Evolutionary conservation across 495 filamentous ascomycete species (phyloP).

Genomic region (Cercophora newfieldiana): DNA sequence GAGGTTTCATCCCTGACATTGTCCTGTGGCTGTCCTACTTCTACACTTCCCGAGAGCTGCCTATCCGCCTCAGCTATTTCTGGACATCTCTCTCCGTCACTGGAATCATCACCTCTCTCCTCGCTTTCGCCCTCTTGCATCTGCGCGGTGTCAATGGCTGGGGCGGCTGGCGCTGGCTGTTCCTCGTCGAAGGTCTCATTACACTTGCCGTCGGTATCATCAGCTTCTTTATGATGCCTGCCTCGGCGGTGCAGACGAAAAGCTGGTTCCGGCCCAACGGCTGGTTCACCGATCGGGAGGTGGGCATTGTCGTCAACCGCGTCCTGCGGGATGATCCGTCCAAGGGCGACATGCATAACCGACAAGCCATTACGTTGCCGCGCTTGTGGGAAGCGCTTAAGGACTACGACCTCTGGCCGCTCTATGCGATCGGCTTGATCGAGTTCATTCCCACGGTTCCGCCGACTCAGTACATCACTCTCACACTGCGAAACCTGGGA

Average conservation of each 20-base stretch:
- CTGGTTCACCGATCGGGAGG: slow-evolving; percentile 57
- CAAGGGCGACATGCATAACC: slow-evolving; percentile 59
- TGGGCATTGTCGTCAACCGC: slow-evolving; percentile 53
- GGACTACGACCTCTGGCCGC: slow-evolving; percentile 74
- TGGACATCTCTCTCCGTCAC: slow-evolving; percentile 56
- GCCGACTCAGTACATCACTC: slow-evolving; percentile 61
- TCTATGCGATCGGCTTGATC: slow-evolving; percentile 64
- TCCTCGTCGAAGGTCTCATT: slow-evolving; percentile 53
- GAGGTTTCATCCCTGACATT: slow-evolving; percentile 59
- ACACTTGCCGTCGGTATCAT: slow-evolving; percentile 52
- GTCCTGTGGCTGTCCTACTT: slow-evolving; percentile 71
- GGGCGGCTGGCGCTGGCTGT: slow-evolving; percentile 64
- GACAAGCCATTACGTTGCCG: slow-evolving; percentile 61
- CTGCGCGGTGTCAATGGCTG: slow-evolving; percentile 54
- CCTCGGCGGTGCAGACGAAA: slow-evolving; percentile 55
- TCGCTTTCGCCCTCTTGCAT: slow-evolving; percentile 53
- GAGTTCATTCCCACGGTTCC: slow-evolving; percentile 60
- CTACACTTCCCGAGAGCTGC: slow-evolving; percentile 66
- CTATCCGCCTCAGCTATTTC: slow-evolving; percentile 60
- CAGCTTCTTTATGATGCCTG: slow-evolving; percentile 58
- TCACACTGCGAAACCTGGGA: slow-evolving; percentile 59
- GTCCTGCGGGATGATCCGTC: slow-evolving; percentile 54
- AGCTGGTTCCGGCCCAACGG: slow-evolving; percentile 47
- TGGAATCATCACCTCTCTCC: slow-evolving; percentile 51
- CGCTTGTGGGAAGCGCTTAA: slow-evolving; percentile 59